A percentile compares a stretch with the other conserved stretches of the same genome.
These are phyloP conservation scores for Ramichloridium luteum DNA, from an alignment of 2,329 filamentous ascomycete species.

Conservation along the genomic window DNA sequence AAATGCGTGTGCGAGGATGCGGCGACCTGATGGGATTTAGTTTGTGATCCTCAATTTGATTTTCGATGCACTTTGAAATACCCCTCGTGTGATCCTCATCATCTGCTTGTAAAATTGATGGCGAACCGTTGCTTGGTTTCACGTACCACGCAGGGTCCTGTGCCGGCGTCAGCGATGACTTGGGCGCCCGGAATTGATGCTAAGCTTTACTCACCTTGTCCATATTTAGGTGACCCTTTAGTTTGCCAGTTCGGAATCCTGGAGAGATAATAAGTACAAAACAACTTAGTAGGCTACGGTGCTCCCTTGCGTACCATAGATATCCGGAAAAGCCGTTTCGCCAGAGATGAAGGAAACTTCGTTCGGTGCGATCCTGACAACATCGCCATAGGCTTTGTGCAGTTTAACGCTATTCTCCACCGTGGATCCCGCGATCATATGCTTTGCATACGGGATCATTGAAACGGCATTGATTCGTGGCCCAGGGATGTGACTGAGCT, in stretches of 20 bases:
- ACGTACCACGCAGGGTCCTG: slow-evolving; percentile 25
- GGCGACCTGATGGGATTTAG: no score
- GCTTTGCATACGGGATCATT: slow-evolving; percentile 15
- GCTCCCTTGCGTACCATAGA: slow-evolving; percentile 31
- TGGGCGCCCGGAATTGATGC: background rate
- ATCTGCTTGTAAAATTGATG: slow-evolving; percentile 23
- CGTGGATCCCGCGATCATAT: slow-evolving; percentile 16
- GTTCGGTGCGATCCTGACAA: slow-evolving; percentile 30
- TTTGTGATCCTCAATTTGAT: no score
- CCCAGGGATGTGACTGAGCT: slow-evolving; percentile 33
- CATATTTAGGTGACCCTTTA: slow-evolving; percentile 23
- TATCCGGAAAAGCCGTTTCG: slow-evolving; percentile 33
- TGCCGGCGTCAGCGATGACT: no score
- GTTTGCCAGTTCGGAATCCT: slow-evolving; percentile 23
- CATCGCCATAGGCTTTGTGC: slow-evolving; percentile 32
- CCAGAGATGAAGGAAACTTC: slow-evolving; percentile 33
- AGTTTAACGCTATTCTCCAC: slow-evolving; percentile 31
- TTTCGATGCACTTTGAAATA: no score
- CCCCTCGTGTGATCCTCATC: slow-evolving; percentile 29
- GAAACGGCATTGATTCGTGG: slow-evolving; percentile 23
- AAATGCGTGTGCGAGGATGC: slow-evolving; percentile 31
- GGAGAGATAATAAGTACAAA: no score
- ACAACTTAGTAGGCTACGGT: no score
- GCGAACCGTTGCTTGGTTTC: slow-evolving; percentile 20
- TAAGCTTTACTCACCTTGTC: no score